A percentile compares a stretch with the other conserved stretches of the same genome.
phyloP scores from a whole-genome alignment of 108 stramenopile species.

The Aurantiochytrium sp. region DNA sequence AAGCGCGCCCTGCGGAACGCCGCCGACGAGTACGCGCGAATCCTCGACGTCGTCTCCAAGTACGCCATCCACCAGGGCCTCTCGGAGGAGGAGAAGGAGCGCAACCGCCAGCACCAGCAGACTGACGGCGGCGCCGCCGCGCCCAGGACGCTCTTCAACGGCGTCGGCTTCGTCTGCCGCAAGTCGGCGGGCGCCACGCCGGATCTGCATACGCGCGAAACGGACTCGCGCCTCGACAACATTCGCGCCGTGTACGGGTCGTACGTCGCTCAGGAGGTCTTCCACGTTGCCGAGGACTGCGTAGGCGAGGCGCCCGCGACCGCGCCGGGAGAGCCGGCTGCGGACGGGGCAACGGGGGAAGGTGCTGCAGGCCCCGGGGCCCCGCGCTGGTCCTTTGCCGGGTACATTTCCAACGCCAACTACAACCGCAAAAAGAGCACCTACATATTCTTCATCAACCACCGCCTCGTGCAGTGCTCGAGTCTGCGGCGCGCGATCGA shows the following conservation, averaged over 20 bases:
- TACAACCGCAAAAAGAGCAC: conserved; percentile 56
- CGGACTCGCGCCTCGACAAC: conserved; percentile 63
- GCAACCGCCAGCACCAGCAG: background rate
- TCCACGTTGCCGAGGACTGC: conserved; percentile 40
- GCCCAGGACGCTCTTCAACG: conserved; percentile 24
- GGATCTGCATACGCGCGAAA: conserved; percentile 38
- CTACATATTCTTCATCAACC: conserved; percentile 89
- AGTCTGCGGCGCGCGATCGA: conserved; percentile 73
- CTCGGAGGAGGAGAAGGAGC: background rate
- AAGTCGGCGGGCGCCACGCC: conserved; percentile 39
- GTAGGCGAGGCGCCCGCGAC: conserved; percentile 46
- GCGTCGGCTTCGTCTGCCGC: conserved; percentile 81
- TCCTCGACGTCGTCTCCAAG: conserved; percentile 73
- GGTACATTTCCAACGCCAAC: conserved; percentile 70
- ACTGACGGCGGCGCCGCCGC: too few relatives aligned
- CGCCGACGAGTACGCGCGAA: conserved; percentile 76
- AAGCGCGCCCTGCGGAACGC: conserved; percentile 64
- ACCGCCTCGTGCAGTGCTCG: conserved; percentile 75
- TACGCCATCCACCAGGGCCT: conserved; percentile 81
- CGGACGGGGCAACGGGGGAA: too few relatives aligned
- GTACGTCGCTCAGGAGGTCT: conserved; percentile 55
- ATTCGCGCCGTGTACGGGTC: conserved; percentile 72
- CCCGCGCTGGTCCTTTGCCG: conserved; percentile 55
- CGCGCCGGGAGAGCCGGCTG: background rate
- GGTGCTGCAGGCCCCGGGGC: too few relatives aligned